Conservation (phyloP, 257 asterid species). For the Thymus mandschuricus region DNA sequence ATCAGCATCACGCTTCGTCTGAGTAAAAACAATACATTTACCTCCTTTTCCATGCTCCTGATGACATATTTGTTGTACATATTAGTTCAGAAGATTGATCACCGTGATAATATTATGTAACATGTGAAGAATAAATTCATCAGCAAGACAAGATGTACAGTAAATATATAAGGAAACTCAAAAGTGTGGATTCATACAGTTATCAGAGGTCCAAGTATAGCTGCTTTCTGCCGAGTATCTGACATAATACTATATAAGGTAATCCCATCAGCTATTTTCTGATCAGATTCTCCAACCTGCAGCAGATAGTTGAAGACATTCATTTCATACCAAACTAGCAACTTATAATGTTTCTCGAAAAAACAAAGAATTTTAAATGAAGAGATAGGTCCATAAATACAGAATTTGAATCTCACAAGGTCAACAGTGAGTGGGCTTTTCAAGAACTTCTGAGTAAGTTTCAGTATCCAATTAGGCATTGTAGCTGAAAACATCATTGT, state of each 20-base stretch:
- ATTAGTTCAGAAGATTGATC: conserved; percentile 12
- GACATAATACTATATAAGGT: conserved; percentile 64
- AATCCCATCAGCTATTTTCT: conserved; percentile 91
- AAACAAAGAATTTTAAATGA: neutral
- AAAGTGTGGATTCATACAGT: conserved; percentile 49
- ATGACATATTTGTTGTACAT: conserved; percentile 18
- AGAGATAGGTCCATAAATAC: conserved; percentile 1
- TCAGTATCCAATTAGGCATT: conserved; percentile 92
- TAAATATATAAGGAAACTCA: neutral
- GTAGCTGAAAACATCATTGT: conserved; percentile 99
- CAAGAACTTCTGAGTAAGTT: conserved; percentile 78
- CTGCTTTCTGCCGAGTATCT: conserved; percentile 68
- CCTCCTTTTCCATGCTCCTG: conserved; percentile 98
- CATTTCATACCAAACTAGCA: conserved; percentile 15
- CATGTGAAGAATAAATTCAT: neutral
- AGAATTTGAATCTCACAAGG: conserved; percentile 61
- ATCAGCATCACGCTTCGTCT: conserved; percentile 98
- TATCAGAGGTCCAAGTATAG: conserved; percentile 75
- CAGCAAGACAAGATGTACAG: neutral
- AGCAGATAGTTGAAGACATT: conserved; percentile 33
- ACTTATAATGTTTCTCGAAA: conserved; percentile 4
- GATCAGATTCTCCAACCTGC: conserved; percentile 95
- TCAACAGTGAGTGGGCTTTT: conserved; percentile 78
- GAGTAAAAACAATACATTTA: conserved; percentile 90
- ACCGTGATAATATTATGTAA: neutral